Conservation (phyloP, 495 filamentous ascomycete genomes). For the Aspergillus avenaceus region DNA sequence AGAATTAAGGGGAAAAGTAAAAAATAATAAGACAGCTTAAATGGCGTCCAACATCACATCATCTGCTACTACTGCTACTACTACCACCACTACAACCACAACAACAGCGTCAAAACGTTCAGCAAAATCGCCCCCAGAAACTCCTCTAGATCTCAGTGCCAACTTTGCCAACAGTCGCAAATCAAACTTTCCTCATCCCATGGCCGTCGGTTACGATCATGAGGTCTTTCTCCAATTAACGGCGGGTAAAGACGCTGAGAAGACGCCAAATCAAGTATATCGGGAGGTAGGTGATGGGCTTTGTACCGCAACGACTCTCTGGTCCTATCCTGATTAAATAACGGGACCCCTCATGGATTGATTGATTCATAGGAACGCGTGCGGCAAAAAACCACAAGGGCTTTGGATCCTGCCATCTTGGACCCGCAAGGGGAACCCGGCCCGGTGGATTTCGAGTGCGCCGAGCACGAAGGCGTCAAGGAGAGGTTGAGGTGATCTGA, state of each 20-base stretch:
- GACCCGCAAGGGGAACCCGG: constrained; percentile 22
- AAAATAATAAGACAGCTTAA: background rate
- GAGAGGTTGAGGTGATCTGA: constrained; percentile 6
- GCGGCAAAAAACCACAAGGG: constrained; percentile 12
- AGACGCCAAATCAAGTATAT: constrained; percentile 29
- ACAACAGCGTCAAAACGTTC: background rate
- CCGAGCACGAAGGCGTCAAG: constrained; percentile 16
- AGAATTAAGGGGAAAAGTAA: background rate
- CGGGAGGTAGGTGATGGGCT: constrained; percentile 16
- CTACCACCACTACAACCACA: background rate
- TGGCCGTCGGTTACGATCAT: constrained; percentile 25
- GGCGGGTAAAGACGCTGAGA: constrained; percentile 15
- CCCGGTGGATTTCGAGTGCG: constrained; percentile 25
- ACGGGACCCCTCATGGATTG: background rate
- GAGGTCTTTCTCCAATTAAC: constrained; percentile 27
- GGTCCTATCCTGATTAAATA: too few relatives aligned
- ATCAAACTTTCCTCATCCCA: too few relatives aligned
- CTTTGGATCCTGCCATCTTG: constrained; percentile 25
- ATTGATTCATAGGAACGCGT: constrained; percentile 24
- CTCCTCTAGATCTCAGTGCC: constrained; percentile 12
- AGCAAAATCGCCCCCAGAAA: background rate
- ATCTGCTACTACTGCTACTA: background rate
- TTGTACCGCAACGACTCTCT: too few relatives aligned
- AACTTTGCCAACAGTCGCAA: constrained; percentile 18
- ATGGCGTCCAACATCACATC: background rate